phyloP scores from a whole-genome alignment of 2,329 filamentous ascomycete species.

The Neodidymelliopsis sp. region DNA sequence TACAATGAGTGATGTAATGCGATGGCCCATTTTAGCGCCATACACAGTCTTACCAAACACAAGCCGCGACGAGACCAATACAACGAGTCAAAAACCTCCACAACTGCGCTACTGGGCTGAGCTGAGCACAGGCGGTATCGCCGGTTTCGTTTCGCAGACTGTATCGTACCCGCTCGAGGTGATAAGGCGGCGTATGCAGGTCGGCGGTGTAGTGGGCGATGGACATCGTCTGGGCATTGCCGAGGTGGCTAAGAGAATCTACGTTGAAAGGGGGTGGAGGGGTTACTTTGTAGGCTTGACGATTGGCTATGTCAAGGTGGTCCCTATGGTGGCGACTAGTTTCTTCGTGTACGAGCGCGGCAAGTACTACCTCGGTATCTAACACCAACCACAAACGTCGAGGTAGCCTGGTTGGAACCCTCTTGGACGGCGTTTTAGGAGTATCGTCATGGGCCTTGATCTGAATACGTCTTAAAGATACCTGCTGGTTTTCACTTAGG shows the following conservation, averaged over 20 bases:
- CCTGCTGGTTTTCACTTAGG: not conserved
- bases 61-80: slow-evolving; percentile 45
- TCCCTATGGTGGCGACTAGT: slow-evolving; percentile 82
- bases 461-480: not conserved
- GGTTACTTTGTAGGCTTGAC: slow-evolving; percentile 94
- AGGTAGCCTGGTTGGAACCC: not conserved
- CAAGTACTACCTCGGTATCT: slow-evolving; percentile 64
- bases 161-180: slow-evolving; percentile 94
- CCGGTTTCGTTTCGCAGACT: slow-evolving; percentile 89
- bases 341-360: slow-evolving; percentile 73
- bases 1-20: slow-evolving; percentile 83
- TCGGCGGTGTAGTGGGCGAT: slow-evolving; percentile 92
- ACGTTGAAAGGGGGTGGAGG: slow-evolving; percentile 74
- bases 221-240: slow-evolving; percentile 78
- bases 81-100: slow-evolving; percentile 64
- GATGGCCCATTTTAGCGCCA: slow-evolving; percentile 68
- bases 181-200: slow-evolving; percentile 91
- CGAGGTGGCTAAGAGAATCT: slow-evolving; percentile 80
- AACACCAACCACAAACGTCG: not conserved
- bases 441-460: not conserved
- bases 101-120: slow-evolving; percentile 87
- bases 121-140: slow-evolving; percentile 81
- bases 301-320: slow-evolving; percentile 93
- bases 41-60: slow-evolving; percentile 78
- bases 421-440: not conserved